These are phyloP conservation scores for Entelexis paramagnoliae DNA, from an alignment of 1,139 yeast genomes.

Conservation along the genomic window DNA sequence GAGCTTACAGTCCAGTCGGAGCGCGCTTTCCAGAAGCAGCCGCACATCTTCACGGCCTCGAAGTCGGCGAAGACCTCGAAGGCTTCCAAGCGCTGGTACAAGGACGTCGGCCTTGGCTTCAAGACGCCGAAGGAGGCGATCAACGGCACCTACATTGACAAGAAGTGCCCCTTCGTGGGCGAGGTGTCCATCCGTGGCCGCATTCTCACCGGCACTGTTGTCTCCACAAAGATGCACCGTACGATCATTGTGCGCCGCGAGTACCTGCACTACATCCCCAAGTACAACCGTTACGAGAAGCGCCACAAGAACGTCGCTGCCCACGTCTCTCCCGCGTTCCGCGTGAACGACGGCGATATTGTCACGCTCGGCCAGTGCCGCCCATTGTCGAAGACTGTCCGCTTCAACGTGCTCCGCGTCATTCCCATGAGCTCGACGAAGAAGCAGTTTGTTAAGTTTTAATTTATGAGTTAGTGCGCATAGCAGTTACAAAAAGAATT, in stretches of 20 bases:
- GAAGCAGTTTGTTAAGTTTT: constrained; percentile 95
- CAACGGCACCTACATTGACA: constrained; percentile 98
- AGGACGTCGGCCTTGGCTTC: constrained; percentile 99
- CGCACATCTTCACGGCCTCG: constrained; percentile 99
- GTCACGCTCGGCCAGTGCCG: constrained; percentile 99
- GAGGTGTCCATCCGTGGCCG: constrained; percentile 97
- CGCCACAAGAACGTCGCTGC: constrained; percentile 99
- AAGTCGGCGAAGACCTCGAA: constrained; percentile 91
- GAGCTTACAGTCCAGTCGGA: constrained; percentile 99
- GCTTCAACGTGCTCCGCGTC: constrained; percentile 98
- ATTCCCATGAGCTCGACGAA: constrained; percentile 76
- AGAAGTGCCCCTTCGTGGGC: constrained; percentile 99
- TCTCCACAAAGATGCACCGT: constrained; percentile 99
- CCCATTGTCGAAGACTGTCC: constrained; percentile 99
- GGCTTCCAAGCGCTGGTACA: constrained; percentile 99
- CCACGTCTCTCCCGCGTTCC: constrained; percentile 99
- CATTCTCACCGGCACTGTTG: constrained; percentile 92
- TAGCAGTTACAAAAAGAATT: constrained; percentile 1
- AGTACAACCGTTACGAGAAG: constrained; percentile 99
- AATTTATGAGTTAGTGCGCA: constrained; percentile 32
- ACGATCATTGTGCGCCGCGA: constrained; percentile 99
- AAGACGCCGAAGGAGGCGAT: constrained; percentile 99
- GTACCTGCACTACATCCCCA: constrained; percentile 98
- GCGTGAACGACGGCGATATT: constrained; percentile 97
- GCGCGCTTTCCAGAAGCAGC: constrained; percentile 99